Conservation (phyloP, 2,329 filamentous ascomycete species). For the Diplocarpon mali region DNA sequence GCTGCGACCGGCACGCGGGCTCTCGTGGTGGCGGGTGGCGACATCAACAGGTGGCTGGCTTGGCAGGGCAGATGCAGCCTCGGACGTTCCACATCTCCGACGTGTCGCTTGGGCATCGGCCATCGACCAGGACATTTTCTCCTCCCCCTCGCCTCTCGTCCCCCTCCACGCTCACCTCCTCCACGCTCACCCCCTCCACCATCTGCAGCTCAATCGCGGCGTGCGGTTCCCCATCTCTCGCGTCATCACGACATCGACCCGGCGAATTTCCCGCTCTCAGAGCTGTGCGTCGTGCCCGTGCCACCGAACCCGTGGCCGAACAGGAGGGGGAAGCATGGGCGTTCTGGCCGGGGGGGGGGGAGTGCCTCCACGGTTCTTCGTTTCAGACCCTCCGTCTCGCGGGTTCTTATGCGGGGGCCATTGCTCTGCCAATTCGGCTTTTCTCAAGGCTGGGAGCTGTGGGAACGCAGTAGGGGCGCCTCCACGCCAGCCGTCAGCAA, state of each 20-base stretch:
- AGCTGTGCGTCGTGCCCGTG: slow-evolving; percentile 50
- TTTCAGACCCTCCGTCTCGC: slow-evolving; percentile 28
- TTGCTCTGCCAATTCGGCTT: slow-evolving; percentile 44
- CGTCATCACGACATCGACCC: slow-evolving; percentile 24
- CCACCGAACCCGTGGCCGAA: slow-evolving; percentile 59
- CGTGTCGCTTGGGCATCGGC: neutral
- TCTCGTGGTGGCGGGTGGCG: too few relatives aligned
- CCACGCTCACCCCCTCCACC: slow-evolving; percentile 9
- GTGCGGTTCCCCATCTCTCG: neutral
- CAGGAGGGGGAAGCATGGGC: slow-evolving; percentile 47
- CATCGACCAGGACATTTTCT: neutral
- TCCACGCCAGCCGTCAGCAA: neutral
- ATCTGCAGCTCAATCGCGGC: slow-evolving; percentile 13
- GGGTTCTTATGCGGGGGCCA: slow-evolving; percentile 37
- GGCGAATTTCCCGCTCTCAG: slow-evolving; percentile 53
- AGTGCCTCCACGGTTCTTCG: slow-evolving; percentile 31
- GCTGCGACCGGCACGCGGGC: too few relatives aligned
- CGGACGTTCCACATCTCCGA: neutral
- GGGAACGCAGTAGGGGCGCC: slow-evolving; percentile 47
- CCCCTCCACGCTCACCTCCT: neutral
- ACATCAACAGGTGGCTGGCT: too few relatives aligned
- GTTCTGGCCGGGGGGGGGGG: slow-evolving; percentile 29
- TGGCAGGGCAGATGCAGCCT: too few relatives aligned
- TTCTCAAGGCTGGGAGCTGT: slow-evolving; percentile 52
- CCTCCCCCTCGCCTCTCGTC: neutral